Evolutionary conservation across 2,329 filamentous ascomycete genomes (phyloP).

Genomic region (Cryphonectria naterciae): DNA sequence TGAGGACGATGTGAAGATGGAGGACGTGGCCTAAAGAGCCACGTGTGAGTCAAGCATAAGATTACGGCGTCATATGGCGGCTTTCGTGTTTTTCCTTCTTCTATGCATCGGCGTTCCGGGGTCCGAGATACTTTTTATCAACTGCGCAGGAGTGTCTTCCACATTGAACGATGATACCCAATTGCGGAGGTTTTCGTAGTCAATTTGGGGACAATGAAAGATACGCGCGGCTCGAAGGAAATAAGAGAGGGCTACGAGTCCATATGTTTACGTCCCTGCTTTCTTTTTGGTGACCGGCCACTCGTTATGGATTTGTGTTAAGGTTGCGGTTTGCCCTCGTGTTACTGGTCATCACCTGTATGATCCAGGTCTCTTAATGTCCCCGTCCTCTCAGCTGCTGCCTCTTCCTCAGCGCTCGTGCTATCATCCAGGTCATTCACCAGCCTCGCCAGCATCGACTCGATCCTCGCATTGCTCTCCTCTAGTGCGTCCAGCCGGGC

Average conservation of each 20-base stretch:
- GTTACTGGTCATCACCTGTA: conserved; percentile 25
- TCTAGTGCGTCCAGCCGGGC: conserved; percentile 55
- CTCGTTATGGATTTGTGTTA: too few species aligned
- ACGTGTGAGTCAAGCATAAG: background rate
- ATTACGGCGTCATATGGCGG: background rate
- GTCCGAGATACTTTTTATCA: background rate
- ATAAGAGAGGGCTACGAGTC: background rate
- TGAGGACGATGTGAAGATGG: conserved; percentile 73
- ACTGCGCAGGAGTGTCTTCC: conserved; percentile 1
- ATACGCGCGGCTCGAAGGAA: background rate
- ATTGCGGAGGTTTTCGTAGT: background rate
- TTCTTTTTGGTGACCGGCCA: background rate
- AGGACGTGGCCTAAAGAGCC: conserved; percentile 61
- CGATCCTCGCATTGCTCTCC: conserved; percentile 52
- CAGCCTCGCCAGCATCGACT: conserved; percentile 49
- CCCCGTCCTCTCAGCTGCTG: conserved; percentile 32
- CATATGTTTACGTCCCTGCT: background rate
- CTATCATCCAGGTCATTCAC: conserved; percentile 34
- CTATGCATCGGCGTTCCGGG: conserved; percentile 6
- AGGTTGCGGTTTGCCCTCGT: background rate
- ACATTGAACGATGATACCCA: conserved; percentile 18
- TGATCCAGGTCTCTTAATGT: conserved; percentile 25
- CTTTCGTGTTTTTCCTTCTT: background rate
- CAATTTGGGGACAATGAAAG: background rate
- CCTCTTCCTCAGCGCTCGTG: conserved; percentile 33